Evolutionary conservation across 2,329 filamentous ascomycete genomes (phyloP), one percentile per base, ranked within the genome.

Genomic region (Alternaria infectoria): DNA sequence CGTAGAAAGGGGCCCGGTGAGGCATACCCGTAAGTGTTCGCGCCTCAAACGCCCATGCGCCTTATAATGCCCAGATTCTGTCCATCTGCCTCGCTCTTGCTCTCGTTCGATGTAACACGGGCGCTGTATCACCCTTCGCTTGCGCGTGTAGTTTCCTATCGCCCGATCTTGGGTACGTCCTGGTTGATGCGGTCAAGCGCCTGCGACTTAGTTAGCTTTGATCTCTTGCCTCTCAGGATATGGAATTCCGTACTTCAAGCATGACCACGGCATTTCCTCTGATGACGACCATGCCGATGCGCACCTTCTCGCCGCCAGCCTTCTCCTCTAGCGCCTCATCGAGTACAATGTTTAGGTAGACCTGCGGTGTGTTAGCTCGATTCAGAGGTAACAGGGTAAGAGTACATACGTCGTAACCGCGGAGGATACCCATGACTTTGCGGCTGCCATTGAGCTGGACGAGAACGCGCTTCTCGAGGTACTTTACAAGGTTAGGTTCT

Each of bases 401-500:
- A 30, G 21, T 17, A 76, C 91, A 70, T 84, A 97, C 96, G 89
- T 99, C 96, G 82, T 98, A 99, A 64, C 96, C 96, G 69, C 96
- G 90, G 62, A 99, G 87, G 55, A 97, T 88, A 59, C 96, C 96
- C 80, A 97, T 93, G 66, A 99, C 95, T 83, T 97, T 98, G 81
- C 96, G 92, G 82, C 94, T 97, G 78, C 96, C 96, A 83, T 99
- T 99, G 58, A 99, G 86, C 82, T 99, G 95, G 71, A 98, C 93
- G 82, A 97, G 97, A 78, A 99, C 88, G 83, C 95, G 89, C 89
- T 99, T 99, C 87, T 99, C 96, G 83, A 99, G 93, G 83, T 99
- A 99, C 96, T 99, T 75, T 54, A 55, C 7, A 19, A 59, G 8
- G 69, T 80, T 66, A 80, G 71, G 26, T 45, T 44, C 15, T 23